Base-by-base conservation (phyloP, 129 eudicot genomes). In the Lonicera japonica region DNA sequence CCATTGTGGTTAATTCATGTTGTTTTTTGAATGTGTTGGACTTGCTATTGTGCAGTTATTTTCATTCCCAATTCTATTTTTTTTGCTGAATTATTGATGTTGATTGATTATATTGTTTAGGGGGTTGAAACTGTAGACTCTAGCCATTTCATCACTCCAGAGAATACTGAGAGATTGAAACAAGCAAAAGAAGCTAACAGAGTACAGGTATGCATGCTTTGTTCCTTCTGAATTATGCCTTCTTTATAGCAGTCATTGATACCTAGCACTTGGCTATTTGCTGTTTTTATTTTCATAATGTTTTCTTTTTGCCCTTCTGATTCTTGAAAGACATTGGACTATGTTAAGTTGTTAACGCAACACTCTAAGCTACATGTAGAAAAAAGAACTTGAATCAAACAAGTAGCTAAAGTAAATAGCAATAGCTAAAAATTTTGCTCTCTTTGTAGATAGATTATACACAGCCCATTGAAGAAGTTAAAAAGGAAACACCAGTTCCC, bases 131-230 rank as follows among this genome's bases (percentile, higher is more conserved):
- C 91, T 67, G 67, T 61, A 23, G 96, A 88, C 12, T 51, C 66
- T 18, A 78, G 83, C 75, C 82, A 88, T 72, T 85, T 92, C 36
- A 83, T 92, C 65, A 92, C 99, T 22, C 83, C 81, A 14, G 89
- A 78, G 58, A 92, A 88, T 68, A 63, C 78, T 12, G 95, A 88
- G 66, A 78, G 96, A 63, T 83, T 92, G 54, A 80, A 82, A 61
- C 95, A 80, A 83, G 96, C 96, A 36, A 87, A 83, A 74, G 83
- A 82, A 70, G 91, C 96, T 20, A 92, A 85, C 69, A 73, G 83
- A 50, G 95, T 92, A 67, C 99, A 92, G 91, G 96, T 92, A 79
- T 64, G 71, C 60, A 56, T 58, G 20, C 72, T 60, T 46, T 22
- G 11, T 53, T 18, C 60, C 56, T 61, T 59, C 8, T n/a, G n/a